phyloP scores from a whole-genome alignment of 2,329 filamentous ascomycete genomes.

The Magnaporthiopsis poae region DNA sequence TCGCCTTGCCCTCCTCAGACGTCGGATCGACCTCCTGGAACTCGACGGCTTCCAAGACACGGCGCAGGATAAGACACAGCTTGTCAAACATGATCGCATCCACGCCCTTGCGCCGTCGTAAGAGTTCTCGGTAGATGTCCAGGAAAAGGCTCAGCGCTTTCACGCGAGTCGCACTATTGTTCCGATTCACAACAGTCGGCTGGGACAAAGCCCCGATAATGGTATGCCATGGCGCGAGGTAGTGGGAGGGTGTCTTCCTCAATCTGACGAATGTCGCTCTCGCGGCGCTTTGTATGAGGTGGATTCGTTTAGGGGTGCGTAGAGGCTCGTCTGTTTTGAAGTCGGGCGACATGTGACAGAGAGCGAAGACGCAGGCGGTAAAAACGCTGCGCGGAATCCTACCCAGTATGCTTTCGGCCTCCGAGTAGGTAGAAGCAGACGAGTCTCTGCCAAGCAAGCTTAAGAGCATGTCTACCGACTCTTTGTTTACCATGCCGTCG shows the following conservation, averaged over 20 bases:
- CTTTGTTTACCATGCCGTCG: constrained; percentile 29
- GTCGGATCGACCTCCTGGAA: not conserved
- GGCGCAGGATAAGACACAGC: constrained; percentile 25
- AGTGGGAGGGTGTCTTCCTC: not conserved
- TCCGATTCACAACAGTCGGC: constrained; percentile 14
- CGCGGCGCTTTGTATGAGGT: not conserved
- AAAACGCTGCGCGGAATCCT: constrained; percentile 30
- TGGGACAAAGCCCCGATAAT: constrained; percentile 24
- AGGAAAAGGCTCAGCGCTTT: constrained; percentile 24
- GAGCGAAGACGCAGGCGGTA: constrained; percentile 40
- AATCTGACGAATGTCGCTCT: not conserved
- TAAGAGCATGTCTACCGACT: constrained; percentile 11
- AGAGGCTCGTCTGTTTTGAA: not conserved
- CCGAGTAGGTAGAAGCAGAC: not conserved
- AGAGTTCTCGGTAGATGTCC: constrained; percentile 16
- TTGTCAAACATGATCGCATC: constrained; percentile 27
- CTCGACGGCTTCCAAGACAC: constrained; percentile 16
- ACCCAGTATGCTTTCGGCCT: not conserved
- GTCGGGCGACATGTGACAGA: constrained; percentile 33
- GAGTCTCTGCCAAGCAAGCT: not conserved
- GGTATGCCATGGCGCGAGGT: not conserved
- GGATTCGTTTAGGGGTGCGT: not conserved
- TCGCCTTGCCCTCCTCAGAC: constrained; percentile 2
- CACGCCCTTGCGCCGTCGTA: constrained; percentile 16
- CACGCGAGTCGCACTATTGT: constrained; percentile 16